These are phyloP conservation scores for Dovyalis caffra DNA, from an alignment of 345 rosid genomes.

Conservation along the genomic window DNA sequence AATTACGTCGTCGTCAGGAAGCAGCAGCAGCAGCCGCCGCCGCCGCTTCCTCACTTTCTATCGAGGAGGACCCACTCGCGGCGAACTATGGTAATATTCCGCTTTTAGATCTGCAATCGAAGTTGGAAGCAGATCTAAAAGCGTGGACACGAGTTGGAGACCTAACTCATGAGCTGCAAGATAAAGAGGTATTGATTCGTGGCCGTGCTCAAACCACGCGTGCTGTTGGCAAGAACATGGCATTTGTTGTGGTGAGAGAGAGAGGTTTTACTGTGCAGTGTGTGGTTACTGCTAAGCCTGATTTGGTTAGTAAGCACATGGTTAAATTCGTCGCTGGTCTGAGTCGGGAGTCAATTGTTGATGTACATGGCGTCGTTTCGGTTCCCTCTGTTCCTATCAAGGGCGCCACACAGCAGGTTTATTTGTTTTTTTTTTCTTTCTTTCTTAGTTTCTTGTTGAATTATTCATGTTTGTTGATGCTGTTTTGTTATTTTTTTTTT, in stretches of 20 bases:
- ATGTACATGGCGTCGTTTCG: conserved; percentile 23
- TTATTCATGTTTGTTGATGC: not conserved
- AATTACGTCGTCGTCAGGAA: conserved; percentile 67
- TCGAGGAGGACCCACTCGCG: conserved; percentile 39
- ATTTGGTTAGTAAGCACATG: conserved; percentile 56
- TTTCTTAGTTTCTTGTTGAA: not conserved
- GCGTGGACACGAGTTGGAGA: conserved; percentile 47
- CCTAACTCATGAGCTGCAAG: conserved; percentile 44
- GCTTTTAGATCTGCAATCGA: conserved; percentile 58
- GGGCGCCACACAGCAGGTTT: conserved; percentile 22
- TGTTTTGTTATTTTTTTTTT: not conserved
- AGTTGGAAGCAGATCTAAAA: conserved; percentile 31
- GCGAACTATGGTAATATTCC: conserved; percentile 64
- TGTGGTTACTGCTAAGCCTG: conserved; percentile 48
- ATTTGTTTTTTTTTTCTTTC: not conserved
- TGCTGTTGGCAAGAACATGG: conserved; percentile 49
- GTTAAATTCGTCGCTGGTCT: conserved; percentile 51
- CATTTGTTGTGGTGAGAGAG: conserved; percentile 65
- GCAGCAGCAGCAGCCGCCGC: conserved; percentile 32
- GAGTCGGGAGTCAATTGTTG: conserved; percentile 68
- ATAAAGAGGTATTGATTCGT: conserved; percentile 47
- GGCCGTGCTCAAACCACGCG: conserved; percentile 64
- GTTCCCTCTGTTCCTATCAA: conserved; percentile 39
- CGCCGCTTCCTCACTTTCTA: conserved; percentile 34
- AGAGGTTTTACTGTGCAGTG: conserved; percentile 74